phyloP scores from a whole-genome alignment of 2,329 filamentous ascomycete genomes.

The Aspergillus phoenicis region DNA sequence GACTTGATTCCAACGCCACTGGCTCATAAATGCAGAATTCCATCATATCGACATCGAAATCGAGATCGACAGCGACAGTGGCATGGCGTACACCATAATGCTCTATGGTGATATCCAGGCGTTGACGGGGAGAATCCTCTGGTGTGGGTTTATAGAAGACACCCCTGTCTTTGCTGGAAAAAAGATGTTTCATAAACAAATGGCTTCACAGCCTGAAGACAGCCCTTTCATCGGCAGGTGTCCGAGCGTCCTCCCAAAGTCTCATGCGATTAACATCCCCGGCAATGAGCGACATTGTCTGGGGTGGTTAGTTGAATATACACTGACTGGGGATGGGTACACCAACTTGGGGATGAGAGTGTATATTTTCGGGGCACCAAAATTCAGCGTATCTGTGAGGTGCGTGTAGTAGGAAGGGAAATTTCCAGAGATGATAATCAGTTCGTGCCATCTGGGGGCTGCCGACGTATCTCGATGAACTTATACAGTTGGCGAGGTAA shows the following conservation, averaged over 20 bases:
- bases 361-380: no score
- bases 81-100: neutral
- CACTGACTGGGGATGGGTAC: neutral
- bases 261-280: constrained; percentile 22
- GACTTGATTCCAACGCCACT: neutral
- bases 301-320: constrained; percentile 29
- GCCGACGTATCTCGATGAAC: no score
- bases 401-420: no score
- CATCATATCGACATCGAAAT: neutral
- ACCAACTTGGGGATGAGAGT: no score
- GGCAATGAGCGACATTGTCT: constrained; percentile 23
- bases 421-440: no score
- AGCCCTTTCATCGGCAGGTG: constrained; percentile 17
- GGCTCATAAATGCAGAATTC: constrained; percentile 2
- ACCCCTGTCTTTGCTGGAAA: neutral
- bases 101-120: constrained; percentile 10
- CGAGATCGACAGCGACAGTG: no score
- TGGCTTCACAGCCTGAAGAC: constrained; percentile 1
- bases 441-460: no score
- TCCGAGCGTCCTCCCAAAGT: constrained; percentile 19
- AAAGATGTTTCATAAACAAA: constrained; percentile 5
- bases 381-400: no score
- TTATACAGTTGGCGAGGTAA: no score
- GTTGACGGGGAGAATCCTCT: neutral
- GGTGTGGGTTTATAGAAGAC: neutral